Base-by-base conservation (phyloP, 108 stramenopile species). In the Pseudonitzschia pungens region DNA sequence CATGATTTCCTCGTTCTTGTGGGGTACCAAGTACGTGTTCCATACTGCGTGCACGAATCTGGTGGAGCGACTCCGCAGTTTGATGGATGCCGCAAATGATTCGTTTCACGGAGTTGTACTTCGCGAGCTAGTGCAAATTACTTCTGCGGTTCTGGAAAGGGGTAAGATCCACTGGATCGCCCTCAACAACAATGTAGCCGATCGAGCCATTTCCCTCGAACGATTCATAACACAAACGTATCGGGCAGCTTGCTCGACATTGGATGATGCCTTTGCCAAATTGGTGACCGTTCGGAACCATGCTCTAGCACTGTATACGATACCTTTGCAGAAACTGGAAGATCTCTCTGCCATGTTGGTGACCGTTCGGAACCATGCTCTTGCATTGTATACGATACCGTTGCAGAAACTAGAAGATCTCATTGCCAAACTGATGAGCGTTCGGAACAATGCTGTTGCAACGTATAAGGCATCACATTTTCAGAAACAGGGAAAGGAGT, bases 1-100 rank as follows among this genome's bases (percentile, higher is more conserved):
- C 27, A 52, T 78, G 48, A 33, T 62, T 7, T 45, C 55, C 20
- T 54, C 77, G 6, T 11, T 72, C 1, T 26, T 57, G 16, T 43
- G 48, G 16, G 65, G 44, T 28, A 50, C 66, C n/a, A 48, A 18
- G 21, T 12, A 44, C 21, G 22, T 50, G 10, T 11, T 50, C 9
- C 4, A 27, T 14, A 15, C 43, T 3, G 44, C 45, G 6, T 24
- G 0, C 28, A 22, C 66, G 7, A 28, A 67, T 15, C 21, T 67
- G 44, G 24, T 26, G 44, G 44, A 48, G n/a, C 21, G 16, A 12
- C 43, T 67, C n/a, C 12, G 28, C 14, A 50, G 45, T 28, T 32
- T 45, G 26, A 4, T 22, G 7, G 14, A 14, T 28, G 21, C 44
- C 21, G 44, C 21, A 24, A 21, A 16, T 3, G 22, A 22, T 15